These are phyloP conservation scores for Termitomyces sp. DNA, from an alignment of 768 basidiomycete species.

Conservation along the genomic window DNA sequence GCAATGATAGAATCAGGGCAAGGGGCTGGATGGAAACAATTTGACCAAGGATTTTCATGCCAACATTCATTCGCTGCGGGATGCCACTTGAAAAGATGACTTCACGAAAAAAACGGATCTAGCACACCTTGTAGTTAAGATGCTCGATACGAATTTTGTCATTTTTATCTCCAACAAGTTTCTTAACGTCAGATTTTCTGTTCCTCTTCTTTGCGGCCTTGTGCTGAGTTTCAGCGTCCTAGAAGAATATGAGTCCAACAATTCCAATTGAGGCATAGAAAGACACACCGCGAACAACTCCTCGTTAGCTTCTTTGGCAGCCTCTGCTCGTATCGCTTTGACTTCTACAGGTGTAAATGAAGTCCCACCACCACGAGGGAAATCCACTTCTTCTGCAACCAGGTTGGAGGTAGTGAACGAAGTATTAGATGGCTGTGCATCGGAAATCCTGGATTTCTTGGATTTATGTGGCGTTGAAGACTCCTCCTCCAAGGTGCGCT, in stretches of 20 bases:
- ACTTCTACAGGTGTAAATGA: conserved; percentile 85
- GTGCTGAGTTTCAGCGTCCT: conserved; percentile 35
- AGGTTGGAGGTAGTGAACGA: conserved; percentile 25
- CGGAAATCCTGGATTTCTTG: conserved; percentile 54
- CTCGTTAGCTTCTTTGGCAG: conserved; percentile 73
- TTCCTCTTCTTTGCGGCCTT: conserved; percentile 41
- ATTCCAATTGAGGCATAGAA: neutral
- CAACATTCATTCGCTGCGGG: conserved; percentile 63
- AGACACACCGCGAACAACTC: conserved; percentile 65
- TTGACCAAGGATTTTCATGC: conserved; percentile 88
- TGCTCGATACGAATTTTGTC: conserved; percentile 77
- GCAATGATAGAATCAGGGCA: conserved; percentile 88
- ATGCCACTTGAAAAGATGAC: neutral
- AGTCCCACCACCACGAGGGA: conserved; percentile 93
- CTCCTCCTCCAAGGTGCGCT: conserved; percentile 62
- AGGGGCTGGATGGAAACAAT: conserved; percentile 83
- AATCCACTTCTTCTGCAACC: conserved; percentile 74
- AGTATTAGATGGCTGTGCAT: conserved; percentile 23
- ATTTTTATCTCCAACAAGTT: conserved; percentile 33
- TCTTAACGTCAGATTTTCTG: conserved; percentile 37
- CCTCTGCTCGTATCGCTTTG: conserved; percentile 81
- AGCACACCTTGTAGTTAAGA: conserved; percentile 82
- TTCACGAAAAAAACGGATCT: neutral
- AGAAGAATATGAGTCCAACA: conserved; percentile 7
- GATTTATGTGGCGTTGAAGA: conserved; percentile 37